Evolutionary conservation across 495 filamentous ascomycete genomes (phyloP), one percentile per base, ranked within the genome.

Genomic region (Echria macrotheca): DNA sequence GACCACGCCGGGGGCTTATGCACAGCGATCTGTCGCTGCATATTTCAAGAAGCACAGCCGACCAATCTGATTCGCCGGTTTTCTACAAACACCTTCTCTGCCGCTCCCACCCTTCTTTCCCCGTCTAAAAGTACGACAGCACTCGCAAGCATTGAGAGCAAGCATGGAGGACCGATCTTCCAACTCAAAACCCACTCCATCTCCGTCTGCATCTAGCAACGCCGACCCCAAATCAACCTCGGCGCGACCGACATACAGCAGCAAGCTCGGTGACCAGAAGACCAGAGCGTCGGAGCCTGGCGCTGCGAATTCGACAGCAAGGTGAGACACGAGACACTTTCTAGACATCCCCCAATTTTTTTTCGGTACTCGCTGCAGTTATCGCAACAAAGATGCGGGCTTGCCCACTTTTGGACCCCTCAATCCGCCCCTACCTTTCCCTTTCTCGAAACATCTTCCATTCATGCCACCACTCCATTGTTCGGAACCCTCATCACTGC

Each of bases 151-250:
- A 56, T 36, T 29, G 12, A 23, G 56, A 55, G 43, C 43, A 55
- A 61, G 56, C 43, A 68, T 68, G 65, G 65, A 66, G 52, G 63
- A 60, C 53, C 63, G 65, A 52, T 60, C 58, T 36, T 50, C 61
- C 39, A 50, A 56, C 48, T 55, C 64, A 35, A 67, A 58, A 46
- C 41, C 58, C 45, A 23, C 57, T 38, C 40, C 52, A 26, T 43
- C 63, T n/a, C 49, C 61, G 11, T 47, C 57, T 14, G 54, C 33
- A 29, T 55, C 61, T 21, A 42, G 55, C 38, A 53, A 47, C 10
- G 22, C 55, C 24, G 59, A 64, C 60, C 40, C 51, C 44, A 67
- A 61, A 43, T 61, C 64, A 39, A 55, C 55, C 23, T 54, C 59
- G 18, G 15, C 53, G 3, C 47, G 64, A 22, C 62, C 62, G 11